phyloP scores from a whole-genome alignment of 2,329 filamentous ascomycete species.

The Talaromyces marneffei region DNA sequence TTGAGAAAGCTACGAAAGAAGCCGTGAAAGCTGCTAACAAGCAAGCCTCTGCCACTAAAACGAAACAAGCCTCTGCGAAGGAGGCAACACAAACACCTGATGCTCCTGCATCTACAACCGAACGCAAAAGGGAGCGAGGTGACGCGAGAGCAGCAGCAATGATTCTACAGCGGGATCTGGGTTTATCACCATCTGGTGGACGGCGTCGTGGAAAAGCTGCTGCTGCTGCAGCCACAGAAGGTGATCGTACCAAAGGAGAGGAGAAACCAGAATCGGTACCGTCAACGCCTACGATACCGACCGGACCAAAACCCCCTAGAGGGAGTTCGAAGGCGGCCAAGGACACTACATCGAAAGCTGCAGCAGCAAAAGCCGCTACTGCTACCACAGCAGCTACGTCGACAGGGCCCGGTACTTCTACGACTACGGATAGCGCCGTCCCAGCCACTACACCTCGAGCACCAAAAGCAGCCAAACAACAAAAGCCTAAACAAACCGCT shows the following conservation, averaged over 20 bases:
- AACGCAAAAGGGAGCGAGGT: constrained; percentile 50
- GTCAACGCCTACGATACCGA: constrained; percentile 9
- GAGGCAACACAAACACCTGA: constrained; percentile 4
- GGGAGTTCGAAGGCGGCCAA: constrained; percentile 14
- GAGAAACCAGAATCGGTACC: constrained; percentile 7
- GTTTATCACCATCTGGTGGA: constrained; percentile 45
- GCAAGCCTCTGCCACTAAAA: constrained; percentile 23
- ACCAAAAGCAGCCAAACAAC: constrained; percentile 24
- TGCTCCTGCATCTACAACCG: constrained; percentile 33
- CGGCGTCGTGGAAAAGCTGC: constrained; percentile 30
- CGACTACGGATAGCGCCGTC: not conserved
- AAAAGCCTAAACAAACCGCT: constrained; percentile 24
- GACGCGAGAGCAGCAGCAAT: constrained; percentile 50
- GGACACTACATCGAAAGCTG: not conserved
- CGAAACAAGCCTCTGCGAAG: constrained; percentile 21
- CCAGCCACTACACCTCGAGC: constrained; percentile 15
- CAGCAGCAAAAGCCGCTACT: constrained; percentile 6
- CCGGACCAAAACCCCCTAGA: constrained; percentile 9
- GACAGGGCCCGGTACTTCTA: not conserved
- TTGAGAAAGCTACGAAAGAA: constrained; percentile 58
- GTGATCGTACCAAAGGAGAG: constrained; percentile 20
- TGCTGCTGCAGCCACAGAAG: constrained; percentile 19
- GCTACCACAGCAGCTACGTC: not conserved
- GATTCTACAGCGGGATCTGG: constrained; percentile 59
- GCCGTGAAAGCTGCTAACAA: constrained; percentile 53